Percentiles rank a stretch among this genome's conserved stretches.
Conservation (phyloP, 2,329 filamentous ascomycete species). For the Lojkania enalia region DNA sequence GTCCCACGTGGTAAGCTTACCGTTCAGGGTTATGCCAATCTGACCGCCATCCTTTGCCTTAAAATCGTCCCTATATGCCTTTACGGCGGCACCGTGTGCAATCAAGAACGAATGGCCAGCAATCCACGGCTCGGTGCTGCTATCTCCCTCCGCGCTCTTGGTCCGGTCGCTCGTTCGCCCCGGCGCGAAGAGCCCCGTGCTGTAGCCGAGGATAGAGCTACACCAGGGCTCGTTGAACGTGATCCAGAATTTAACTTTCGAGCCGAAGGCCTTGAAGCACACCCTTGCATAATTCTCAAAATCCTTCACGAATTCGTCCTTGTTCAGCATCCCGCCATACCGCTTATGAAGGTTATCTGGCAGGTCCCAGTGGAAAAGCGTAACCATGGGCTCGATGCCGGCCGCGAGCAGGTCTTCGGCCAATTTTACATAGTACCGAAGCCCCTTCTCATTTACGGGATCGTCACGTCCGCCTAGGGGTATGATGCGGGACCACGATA, state of each 20-base stretch:
- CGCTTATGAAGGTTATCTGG: slow-evolving; percentile 77
- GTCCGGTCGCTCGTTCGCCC: slow-evolving; percentile 77
- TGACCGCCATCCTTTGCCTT: slow-evolving; percentile 71
- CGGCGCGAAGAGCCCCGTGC: slow-evolving; percentile 75
- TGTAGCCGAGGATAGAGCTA: slow-evolving; percentile 78
- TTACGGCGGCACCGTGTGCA: slow-evolving; percentile 79
- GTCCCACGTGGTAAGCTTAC: slow-evolving; percentile 47
- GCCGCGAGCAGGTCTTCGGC: slow-evolving; percentile 76
- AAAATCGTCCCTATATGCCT: slow-evolving; percentile 81
- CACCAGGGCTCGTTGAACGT: slow-evolving; percentile 93
- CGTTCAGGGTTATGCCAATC: slow-evolving; percentile 88
- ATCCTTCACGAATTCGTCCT: slow-evolving; percentile 79
- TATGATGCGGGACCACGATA: slow-evolving; percentile 82
- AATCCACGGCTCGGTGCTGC: slow-evolving; percentile 76
- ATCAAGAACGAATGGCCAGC: slow-evolving; percentile 80
- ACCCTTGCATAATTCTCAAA: slow-evolving; percentile 78
- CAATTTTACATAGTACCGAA: slow-evolving; percentile 78
- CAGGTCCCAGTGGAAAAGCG: slow-evolving; percentile 86
- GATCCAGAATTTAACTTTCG: slow-evolving; percentile 84
- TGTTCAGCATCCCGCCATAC: slow-evolving; percentile 80
- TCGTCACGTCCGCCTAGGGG: slow-evolving; percentile 83
- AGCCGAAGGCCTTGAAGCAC: slow-evolving; percentile 71
- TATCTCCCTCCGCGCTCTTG: slow-evolving; percentile 73
- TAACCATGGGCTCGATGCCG: slow-evolving; percentile 79
- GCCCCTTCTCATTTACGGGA: slow-evolving; percentile 75